Percentiles rank a stretch among this genome's conserved stretches.
Evolutionary conservation across 75 land plant genomes (phyloP).

Genomic region (Cunninghamia lanceolata): DNA sequence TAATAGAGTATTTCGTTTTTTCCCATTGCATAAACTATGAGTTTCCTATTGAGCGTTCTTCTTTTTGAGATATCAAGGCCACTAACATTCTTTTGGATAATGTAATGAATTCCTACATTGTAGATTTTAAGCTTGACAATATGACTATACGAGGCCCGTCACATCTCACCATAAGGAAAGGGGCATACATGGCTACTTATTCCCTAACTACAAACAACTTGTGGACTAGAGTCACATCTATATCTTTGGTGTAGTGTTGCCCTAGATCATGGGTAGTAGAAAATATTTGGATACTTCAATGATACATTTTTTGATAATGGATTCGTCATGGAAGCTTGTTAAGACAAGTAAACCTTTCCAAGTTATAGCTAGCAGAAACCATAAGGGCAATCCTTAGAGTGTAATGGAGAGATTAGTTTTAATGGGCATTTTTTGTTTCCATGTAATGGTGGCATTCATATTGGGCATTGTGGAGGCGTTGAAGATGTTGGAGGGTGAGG

Average conservation of each 20-base stretch:
- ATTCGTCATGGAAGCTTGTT: conserved; percentile 36
- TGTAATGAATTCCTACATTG: conserved; percentile 27
- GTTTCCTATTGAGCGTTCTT: too few species aligned
- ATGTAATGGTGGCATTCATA: conserved; percentile 34
- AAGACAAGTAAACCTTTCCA: conserved; percentile 18
- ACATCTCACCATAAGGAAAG: too few species aligned
- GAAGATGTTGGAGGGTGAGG: conserved; percentile 31
- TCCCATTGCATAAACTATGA: too few species aligned
- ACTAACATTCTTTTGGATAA: conserved; percentile 35
- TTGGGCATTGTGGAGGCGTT: conserved; percentile 20
- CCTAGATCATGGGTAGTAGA: conserved; percentile 34
- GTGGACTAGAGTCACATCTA: conserved; percentile 34
- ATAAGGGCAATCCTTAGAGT: conserved; percentile 2
- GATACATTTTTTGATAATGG: conserved; percentile 14
- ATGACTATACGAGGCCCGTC: conserved; percentile 6
- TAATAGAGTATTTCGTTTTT: too few species aligned
- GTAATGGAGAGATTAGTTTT: conserved; percentile 39
- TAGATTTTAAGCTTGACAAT: conserved; percentile 36
- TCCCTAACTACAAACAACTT: conserved; percentile 31
- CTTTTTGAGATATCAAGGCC: conserved; percentile 28
- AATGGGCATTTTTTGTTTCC: conserved; percentile 38
- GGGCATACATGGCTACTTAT: conserved; percentile 32
- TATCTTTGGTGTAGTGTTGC: conserved; percentile 30
- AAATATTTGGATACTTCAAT: conserved; percentile 8
- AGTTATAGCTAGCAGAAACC: conserved; percentile 16